Evolutionary conservation across 805 yeast genomes (phyloP).

Genomic region (Zygosaccharomyces siamensis): DNA sequence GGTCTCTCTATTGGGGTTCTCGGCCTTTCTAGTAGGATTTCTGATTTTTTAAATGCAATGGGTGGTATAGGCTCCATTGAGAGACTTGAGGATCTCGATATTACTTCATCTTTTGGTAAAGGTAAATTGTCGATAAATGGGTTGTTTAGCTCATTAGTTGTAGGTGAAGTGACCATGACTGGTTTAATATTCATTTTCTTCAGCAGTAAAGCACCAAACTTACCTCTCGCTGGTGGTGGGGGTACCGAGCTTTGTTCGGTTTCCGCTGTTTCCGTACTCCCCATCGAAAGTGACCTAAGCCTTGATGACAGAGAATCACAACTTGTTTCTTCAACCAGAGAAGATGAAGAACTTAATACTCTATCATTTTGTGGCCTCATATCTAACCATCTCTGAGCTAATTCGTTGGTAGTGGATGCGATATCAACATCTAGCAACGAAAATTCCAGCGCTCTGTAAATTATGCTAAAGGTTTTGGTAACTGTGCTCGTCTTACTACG

Average conservation of each 20-base stretch:
- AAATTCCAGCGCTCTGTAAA: slow-evolving; percentile 41
- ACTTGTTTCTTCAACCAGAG: slow-evolving; percentile 2
- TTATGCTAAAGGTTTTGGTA: slow-evolving; percentile 37
- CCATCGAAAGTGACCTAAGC: slow-evolving; percentile 7
- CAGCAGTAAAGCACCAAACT: slow-evolving; percentile 38
- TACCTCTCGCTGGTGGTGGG: slow-evolving; percentile 10
- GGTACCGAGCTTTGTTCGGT: slow-evolving; percentile 7
- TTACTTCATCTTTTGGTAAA: slow-evolving; percentile 6
- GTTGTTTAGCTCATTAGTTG: slow-evolving; percentile 19
- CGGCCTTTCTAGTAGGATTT: background rate
- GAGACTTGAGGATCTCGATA: slow-evolving; percentile 9
- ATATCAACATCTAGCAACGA: slow-evolving; percentile 37
- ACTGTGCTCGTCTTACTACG: slow-evolving; percentile 38
- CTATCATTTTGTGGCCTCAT: slow-evolving; percentile 18
- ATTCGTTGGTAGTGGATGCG: slow-evolving; percentile 34
- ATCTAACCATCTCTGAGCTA: slow-evolving; percentile 37
- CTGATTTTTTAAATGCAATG: slow-evolving; percentile 11
- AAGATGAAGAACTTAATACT: slow-evolving; percentile 5
- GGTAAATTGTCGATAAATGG: slow-evolving; percentile 16
- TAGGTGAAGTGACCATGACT: slow-evolving; percentile 34
- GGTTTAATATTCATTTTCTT: slow-evolving; percentile 42
- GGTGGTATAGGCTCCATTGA: slow-evolving; percentile 21
- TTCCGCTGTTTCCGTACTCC: slow-evolving; percentile 6
- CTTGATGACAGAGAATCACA: slow-evolving; percentile 6
- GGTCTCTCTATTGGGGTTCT: slow-evolving; percentile 2